A percentile compares a stretch with the other conserved stretches of the same genome.
Evolutionary conservation across 805 yeast genomes (phyloP).

Genomic region (Pichia pseudocactophila): DNA sequence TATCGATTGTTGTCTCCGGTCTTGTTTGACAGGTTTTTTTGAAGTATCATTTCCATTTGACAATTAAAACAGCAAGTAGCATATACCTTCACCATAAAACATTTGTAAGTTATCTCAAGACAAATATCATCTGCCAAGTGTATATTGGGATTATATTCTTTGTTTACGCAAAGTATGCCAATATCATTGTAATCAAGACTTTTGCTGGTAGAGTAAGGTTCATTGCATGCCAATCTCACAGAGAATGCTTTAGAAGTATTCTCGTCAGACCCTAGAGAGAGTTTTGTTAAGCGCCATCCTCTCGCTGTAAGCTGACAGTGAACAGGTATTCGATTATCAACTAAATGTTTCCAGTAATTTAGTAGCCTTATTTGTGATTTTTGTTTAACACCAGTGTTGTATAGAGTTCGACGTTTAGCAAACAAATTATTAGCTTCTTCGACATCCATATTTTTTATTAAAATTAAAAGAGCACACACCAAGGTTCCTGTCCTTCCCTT

Average conservation of each 20-base stretch:
- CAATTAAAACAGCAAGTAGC: conserved; percentile 7
- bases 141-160: background rate
- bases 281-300: too few relatives aligned
- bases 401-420: conserved; percentile 41
- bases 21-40: too few relatives aligned
- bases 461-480: conserved; percentile 62
- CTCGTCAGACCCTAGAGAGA: too few relatives aligned
- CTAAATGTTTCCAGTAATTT: conserved; percentile 34
- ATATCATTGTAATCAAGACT: background rate
- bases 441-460: conserved; percentile 27
- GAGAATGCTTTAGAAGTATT: background rate
- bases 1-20: background rate
- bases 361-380: conserved; percentile 61
- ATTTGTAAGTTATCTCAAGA: background rate
- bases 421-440: conserved; percentile 44
- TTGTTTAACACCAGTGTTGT: conserved; percentile 65
- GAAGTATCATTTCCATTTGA: conserved; percentile 2
- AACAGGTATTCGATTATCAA: background rate
- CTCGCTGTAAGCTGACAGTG: too few relatives aligned
- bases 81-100: background rate
- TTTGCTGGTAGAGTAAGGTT: background rate
- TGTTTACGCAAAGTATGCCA: background rate
- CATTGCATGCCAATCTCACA: too few relatives aligned
- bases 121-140: conserved; percentile 6
- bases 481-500: conserved; percentile 86